phyloP scores from a whole-genome alignment of 2,329 filamentous ascomycete genomes.

The Ceratocystis ficicola region DNA sequence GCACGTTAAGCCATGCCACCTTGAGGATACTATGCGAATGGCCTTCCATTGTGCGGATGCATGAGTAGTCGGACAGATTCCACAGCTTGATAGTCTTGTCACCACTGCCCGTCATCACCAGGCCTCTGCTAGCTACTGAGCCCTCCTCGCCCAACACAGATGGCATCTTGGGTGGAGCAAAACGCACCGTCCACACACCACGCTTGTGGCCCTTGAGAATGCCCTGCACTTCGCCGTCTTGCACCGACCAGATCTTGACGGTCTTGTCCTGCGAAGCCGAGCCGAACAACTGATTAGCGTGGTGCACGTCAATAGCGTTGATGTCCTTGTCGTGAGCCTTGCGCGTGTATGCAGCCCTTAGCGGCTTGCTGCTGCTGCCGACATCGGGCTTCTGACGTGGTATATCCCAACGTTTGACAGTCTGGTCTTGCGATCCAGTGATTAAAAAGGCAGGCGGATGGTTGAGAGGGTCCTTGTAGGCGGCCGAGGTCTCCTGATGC shows the following conservation, averaged over 20 bases:
- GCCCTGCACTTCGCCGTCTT: constrained; percentile 81
- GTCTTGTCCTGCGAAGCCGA: constrained; percentile 94
- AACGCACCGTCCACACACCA: constrained; percentile 91
- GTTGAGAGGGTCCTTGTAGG: constrained; percentile 59
- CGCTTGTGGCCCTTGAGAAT: constrained; percentile 85
- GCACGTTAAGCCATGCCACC: constrained; percentile 66
- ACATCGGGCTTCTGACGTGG: constrained; percentile 40
- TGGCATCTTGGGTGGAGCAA: constrained; percentile 68
- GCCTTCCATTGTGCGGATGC: constrained; percentile 85
- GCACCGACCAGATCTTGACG: constrained; percentile 89
- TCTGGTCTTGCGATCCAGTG: constrained; percentile 90
- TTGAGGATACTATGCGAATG: constrained; percentile 94
- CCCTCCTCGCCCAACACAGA: constrained; percentile 60
- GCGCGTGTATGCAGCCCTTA: constrained; percentile 67
- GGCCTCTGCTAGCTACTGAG: constrained; percentile 61
- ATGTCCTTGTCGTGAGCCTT: constrained; percentile 99
- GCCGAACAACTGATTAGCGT: constrained; percentile 67
- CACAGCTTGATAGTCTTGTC: constrained; percentile 95
- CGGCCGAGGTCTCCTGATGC: constrained; percentile 56
- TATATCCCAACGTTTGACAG: constrained; percentile 87
- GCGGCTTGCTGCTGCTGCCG: constrained; percentile 31
- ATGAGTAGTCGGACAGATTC: constrained; percentile 85
- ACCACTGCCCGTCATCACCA: constrained; percentile 80
- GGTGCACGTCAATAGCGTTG: constrained; percentile 78
- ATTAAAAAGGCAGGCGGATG: constrained; percentile 75